A percentile compares a stretch with the other conserved stretches of the same genome.
Conservation (phyloP, 345 rosid genomes). For the Aegle marmelos region DNA sequence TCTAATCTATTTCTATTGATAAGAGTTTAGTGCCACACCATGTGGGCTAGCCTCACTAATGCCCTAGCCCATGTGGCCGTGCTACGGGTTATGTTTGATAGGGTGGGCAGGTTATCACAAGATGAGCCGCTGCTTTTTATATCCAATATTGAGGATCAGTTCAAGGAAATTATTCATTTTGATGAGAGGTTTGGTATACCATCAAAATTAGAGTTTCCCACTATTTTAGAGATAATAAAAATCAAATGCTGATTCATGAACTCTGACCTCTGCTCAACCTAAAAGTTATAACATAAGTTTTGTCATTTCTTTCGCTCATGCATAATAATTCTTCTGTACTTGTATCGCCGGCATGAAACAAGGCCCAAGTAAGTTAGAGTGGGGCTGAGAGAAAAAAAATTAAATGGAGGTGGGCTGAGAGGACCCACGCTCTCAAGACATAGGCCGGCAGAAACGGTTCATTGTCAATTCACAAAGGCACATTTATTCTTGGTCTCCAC, state of each 20-base stretch:
- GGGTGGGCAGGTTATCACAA: background rate
- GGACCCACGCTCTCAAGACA: constrained; percentile 11
- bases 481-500: background rate
- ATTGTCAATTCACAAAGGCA: background rate
- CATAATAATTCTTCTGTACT: background rate
- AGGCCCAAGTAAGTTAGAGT: background rate
- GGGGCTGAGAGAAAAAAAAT: background rate
- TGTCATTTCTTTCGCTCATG: too few relatives aligned
- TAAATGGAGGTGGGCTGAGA: background rate
- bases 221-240: too few relatives aligned
- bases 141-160: background rate
- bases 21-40: too few relatives aligned
- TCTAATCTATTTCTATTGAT: background rate
- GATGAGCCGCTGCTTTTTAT: background rate
- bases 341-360: background rate
- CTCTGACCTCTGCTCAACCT: background rate
- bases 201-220: background rate
- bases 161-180: background rate
- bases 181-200: background rate
- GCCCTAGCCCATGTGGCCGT: background rate
- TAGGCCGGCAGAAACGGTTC: background rate
- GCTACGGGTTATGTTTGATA: background rate
- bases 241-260: background rate
- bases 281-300: too few relatives aligned
- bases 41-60: too few relatives aligned